Base-by-base conservation (phyloP, 306 rosid species). In the Spatholobus suberectus region DNA sequence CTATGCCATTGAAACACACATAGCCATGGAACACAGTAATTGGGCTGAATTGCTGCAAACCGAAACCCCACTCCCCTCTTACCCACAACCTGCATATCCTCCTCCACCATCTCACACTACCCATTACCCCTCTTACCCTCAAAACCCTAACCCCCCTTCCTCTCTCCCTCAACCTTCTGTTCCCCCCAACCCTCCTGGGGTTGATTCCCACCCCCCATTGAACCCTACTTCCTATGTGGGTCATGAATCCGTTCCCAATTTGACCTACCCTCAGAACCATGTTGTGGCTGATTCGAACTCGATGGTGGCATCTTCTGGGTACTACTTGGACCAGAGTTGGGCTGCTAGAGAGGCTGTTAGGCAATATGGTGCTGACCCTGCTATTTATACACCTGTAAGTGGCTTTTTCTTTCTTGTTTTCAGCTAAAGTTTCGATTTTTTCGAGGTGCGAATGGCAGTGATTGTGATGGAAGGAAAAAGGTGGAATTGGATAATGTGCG, bases 281-380 rank as follows among this genome's bases (percentile, higher is more conserved):
- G 6, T 71, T 14, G 77, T 8, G 12, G 9, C 51, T 5, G 82
- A 81, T 71, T 44, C 85, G 5, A 75, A 57, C 57, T 43, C 82
- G 6, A 32, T 76, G 73, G 62, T 1, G 17, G 34, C 46, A 1
- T 24, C 86, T 77, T 61, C 79, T 43, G 85, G 66, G 18, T 81
- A 81, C 66, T 85, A 70, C 24, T 41, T 9, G 20, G 76, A 71
- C 37, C 85, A 81, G 41, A 52, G 32, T 77, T 81, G 83, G 88
- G 80, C 80, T 70, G 85, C 83, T 8, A 80, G 85, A 40, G 88
- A 80, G 21, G 82, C 85, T 76, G 85, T 85, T 37, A 46, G 69
- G 70, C 85, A 80, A 34, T 85, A n/a, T 66, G 88, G 88, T 18
- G 3, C 10, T 8, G 85, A 85, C 79, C 82, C 85, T 5, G 10